Evolutionary conservation across 2,329 filamentous ascomycete genomes (phyloP).

Genomic region (Phialemoniopsis sp.): DNA sequence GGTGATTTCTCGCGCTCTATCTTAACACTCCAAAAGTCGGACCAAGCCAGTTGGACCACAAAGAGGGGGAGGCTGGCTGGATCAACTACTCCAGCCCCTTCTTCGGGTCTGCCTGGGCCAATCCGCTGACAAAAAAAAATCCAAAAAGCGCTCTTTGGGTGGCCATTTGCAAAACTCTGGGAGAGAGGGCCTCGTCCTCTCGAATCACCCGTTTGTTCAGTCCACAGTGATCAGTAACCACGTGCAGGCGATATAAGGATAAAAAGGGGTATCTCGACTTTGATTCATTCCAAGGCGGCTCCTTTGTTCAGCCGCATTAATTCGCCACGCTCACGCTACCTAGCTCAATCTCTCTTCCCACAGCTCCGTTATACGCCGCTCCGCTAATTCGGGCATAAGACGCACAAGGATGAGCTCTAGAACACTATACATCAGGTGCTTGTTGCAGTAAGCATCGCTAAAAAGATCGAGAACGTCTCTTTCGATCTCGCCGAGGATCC

Average conservation of each 20-base stretch:
- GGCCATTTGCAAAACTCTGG: constrained; percentile 10
- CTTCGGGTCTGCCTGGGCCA: constrained; percentile 1
- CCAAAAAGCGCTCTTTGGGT: constrained; percentile 10
- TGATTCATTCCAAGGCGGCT: no score
- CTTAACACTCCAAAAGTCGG: no score
- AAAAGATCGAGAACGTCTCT: constrained; percentile 67
- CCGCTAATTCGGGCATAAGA: constrained; percentile 78
- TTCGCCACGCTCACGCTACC: background rate
- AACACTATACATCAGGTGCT: constrained; percentile 79
- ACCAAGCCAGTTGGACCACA: no score
- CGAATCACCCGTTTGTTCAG: no score
- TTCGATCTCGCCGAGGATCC: constrained; percentile 55
- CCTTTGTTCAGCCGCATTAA: no score
- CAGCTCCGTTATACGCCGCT: constrained; percentile 66
- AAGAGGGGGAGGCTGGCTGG: no score
- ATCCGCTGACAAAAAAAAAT: constrained; percentile 2
- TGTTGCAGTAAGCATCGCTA: constrained; percentile 84
- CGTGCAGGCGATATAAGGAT: no score
- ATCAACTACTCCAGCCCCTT: background rate
- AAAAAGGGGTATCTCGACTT: no score
- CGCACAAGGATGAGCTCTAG: constrained; percentile 79
- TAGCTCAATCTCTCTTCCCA: constrained; percentile 64
- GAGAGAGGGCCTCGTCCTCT: no score
- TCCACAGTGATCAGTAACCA: no score
- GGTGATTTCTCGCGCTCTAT: no score